Base-by-base conservation (phyloP, 2,329 filamentous ascomycete species). In the Fusarium newnesense region DNA sequence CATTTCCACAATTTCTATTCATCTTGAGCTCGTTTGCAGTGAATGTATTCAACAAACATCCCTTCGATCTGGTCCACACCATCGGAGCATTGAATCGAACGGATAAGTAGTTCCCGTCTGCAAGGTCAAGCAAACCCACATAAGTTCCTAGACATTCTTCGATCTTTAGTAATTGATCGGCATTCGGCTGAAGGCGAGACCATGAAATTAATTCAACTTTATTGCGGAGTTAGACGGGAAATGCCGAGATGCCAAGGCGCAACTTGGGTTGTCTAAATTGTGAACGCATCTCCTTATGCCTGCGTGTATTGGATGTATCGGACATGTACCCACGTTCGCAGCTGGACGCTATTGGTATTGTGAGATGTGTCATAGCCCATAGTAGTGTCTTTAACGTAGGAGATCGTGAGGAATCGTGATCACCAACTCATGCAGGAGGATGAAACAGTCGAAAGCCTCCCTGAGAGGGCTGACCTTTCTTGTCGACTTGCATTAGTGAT, bases 401-500 rank as follows among this genome's bases (percentile, higher is more conserved):
- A 43, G 13, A 58, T 66, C 47, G 58, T 43, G 32, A 56, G 58
- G 46, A 63, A 69, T 60, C 54, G 18, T 53, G 60, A 60, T 52
- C 16, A 50, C 18, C 42, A 28, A 52, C 66, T 58, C 46, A 70
- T 60, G 54, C 52, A 65, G 40, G 39, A 54, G 42, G n/a, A 47
- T 44, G 40, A 61, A 58, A 71, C 67, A 70, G 19, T 36, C 59
- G 47, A 71, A 58, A 59, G 28, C 28, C 59, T 46, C 26, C n/a
- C 42, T 28, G 32, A 46, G 26, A 53, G 43, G 36, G 32, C 44
- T 37, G 40, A 28, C 54, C 15, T 64, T 57, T 30, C 34, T 19
- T 37, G 36, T 57, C 62, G 56, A 54, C 44, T 58, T 72, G 58
- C 59, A 73, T 72, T 37, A 43, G 39, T 57, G 50, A 56, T 30